phyloP scores from a whole-genome alignment of 2,329 filamentous ascomycete species.

The Escovopsis sp. region DNA sequence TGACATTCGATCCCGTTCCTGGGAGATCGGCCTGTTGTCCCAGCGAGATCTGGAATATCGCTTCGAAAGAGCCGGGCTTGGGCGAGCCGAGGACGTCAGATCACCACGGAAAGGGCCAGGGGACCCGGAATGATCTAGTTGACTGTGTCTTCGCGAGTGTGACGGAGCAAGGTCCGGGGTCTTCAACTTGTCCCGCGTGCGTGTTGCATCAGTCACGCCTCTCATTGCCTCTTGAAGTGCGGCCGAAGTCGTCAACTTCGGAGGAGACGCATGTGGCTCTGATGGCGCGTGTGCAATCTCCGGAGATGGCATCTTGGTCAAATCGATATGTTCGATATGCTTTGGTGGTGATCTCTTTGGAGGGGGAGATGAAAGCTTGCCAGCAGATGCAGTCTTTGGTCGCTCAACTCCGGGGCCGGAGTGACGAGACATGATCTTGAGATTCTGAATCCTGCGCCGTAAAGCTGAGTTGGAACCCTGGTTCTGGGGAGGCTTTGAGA shows the following conservation, averaged over 20 bases:
- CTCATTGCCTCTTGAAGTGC: too few relatives aligned
- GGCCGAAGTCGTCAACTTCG: too few relatives aligned
- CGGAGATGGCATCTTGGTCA: neutral
- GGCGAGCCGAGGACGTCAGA: slow-evolving; percentile 14
- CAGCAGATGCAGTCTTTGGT: neutral
- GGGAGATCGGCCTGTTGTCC: neutral
- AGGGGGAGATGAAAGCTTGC: neutral
- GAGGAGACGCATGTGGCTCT: neutral
- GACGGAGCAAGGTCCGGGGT: neutral
- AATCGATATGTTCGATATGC: neutral
- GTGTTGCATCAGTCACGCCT: too few relatives aligned
- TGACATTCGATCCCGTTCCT: neutral
- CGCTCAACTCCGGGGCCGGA: neutral
- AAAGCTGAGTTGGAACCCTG: neutral
- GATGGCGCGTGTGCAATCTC: neutral
- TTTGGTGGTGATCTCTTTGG: neutral
- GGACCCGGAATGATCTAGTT: slow-evolving; percentile 3
- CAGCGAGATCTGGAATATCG: neutral
- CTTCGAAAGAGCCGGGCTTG: slow-evolving; percentile 7
- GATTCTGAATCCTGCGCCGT: slow-evolving; percentile 9
- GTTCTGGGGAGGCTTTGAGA: neutral
- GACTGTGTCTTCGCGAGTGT: neutral
- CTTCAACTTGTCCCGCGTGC: neutral
- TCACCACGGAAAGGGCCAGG: slow-evolving; percentile 17
- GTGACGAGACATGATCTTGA: slow-evolving; percentile 1